Base-by-base conservation (phyloP, 768 basidiomycete genomes). In the Suillus brevipes region DNA sequence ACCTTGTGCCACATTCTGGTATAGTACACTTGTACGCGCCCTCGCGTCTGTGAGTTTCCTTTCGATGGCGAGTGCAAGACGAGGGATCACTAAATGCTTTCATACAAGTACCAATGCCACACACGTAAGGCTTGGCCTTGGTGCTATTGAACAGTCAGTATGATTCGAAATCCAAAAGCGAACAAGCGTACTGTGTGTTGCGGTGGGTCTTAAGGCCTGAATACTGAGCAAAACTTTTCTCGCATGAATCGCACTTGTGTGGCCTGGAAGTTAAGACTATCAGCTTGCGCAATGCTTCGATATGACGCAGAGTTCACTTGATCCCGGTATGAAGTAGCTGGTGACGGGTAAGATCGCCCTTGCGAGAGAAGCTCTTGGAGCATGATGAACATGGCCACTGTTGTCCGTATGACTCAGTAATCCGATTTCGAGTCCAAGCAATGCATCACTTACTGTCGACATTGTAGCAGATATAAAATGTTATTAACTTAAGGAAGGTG, bases 31-130 rank as follows among this genome's bases (percentile, higher is more conserved):
- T 71, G 67, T 82, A 86, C 34, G 76, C 77, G 34, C 80, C 79
- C 31, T 77, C 65, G 3, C 72, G 73, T 20, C 72, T 68, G 69
- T 91, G 89, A 3, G 79, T 83, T 74, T 90, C 89, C 70, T 83
- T 85, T 63, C 81, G 79, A 69, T 91, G 90, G 10, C 90, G 86
- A 37, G 84, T 78, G 67, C 87, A 79, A 53, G 90, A 90, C 0
- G 90, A 91, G 13, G 88, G 89, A 69, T 91, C 90, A 16, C 85
- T 85, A 67, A 91, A 91, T 16, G 78, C 73, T 37, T 82, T 78
- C 12, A 61, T 63, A 69, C 89, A 91, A 25, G 72, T 74, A 10
- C 74, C 69, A 50, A 82, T 76, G 16, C 77, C 78, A 68, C 90
- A 92, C 6, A 60, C 61, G 68, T 80, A 82, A 1, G 88, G 89